Evolutionary conservation across 2,329 filamentous ascomycete species (phyloP).

Genomic region (Didymosphaeria variabile): DNA sequence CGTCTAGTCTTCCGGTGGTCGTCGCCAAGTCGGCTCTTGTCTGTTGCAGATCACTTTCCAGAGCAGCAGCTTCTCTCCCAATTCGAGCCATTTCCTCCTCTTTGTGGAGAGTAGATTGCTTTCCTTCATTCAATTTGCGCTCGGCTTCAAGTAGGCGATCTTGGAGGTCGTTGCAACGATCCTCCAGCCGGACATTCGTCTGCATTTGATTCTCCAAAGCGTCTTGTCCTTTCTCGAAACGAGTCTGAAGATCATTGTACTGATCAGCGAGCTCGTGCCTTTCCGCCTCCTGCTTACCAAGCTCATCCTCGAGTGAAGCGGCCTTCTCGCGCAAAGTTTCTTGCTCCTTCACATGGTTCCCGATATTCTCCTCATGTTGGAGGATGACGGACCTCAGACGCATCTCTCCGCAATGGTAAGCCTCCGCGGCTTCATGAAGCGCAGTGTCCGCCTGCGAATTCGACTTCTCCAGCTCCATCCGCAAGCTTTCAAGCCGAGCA

Average conservation of each 20-base stretch:
- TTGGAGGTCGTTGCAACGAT: not conserved
- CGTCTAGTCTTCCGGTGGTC: slow-evolving; percentile 22
- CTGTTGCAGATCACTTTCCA: slow-evolving; percentile 30
- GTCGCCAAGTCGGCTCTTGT: slow-evolving; percentile 30
- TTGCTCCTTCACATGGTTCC: slow-evolving; percentile 16
- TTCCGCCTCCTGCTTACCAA: slow-evolving; percentile 24
- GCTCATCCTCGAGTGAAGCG: slow-evolving; percentile 15
- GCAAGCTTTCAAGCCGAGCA: slow-evolving; percentile 41
- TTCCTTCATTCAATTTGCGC: not conserved
- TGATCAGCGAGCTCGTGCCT: slow-evolving; percentile 21
- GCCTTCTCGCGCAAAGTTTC: slow-evolving; percentile 21
- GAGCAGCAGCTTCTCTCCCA: slow-evolving; percentile 23
- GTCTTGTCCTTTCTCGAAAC: slow-evolving; percentile 31
- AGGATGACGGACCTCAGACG: slow-evolving; percentile 35
- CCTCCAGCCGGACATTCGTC: not conserved
- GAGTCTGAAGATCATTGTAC: slow-evolving; percentile 46
- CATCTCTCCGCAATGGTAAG: slow-evolving; percentile 49
- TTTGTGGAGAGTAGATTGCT: slow-evolving; percentile 18
- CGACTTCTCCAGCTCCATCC: slow-evolving; percentile 50
- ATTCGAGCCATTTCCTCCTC: slow-evolving; percentile 36
- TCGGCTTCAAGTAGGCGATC: not conserved
- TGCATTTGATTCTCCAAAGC: slow-evolving; percentile 25
- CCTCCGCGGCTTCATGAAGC: slow-evolving; percentile 31
- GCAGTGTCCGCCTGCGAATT: slow-evolving; percentile 43
- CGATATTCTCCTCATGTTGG: slow-evolving; percentile 28